These are phyloP conservation scores for Zymoseptoria crescenta DNA, from an alignment of 2,329 filamentous ascomycete genomes.

Conservation along the genomic window DNA sequence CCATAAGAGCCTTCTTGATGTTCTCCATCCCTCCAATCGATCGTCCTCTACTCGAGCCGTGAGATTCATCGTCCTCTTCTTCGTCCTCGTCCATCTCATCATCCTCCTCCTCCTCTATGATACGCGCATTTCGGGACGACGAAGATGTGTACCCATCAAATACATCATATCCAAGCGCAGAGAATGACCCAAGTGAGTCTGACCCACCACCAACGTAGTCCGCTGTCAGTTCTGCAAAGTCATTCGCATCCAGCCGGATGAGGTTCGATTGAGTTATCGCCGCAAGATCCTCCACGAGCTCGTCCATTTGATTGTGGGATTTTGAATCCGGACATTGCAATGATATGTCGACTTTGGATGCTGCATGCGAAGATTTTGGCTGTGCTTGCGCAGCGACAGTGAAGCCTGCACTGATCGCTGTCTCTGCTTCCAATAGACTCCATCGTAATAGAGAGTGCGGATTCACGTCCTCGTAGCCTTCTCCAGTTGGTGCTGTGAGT, in stretches of 20 bases:
- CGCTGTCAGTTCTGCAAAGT: constrained; percentile 61
- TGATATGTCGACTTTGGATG: constrained; percentile 24
- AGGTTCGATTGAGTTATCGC: constrained; percentile 57
- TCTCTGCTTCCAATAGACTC: constrained; percentile 23
- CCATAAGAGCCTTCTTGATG: constrained; percentile 20
- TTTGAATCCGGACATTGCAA: constrained; percentile 48
- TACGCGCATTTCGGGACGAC: constrained; percentile 13
- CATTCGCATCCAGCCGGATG: constrained; percentile 59
- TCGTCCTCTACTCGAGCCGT: constrained; percentile 1
- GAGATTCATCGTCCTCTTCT: constrained; percentile 24
- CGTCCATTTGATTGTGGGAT: constrained; percentile 47
- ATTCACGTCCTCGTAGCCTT: constrained; percentile 8
- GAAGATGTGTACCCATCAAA: constrained; percentile 34
- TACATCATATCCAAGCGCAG: constrained; percentile 45
- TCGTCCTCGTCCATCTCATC: constrained; percentile 40
- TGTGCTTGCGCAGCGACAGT: constrained; percentile 10
- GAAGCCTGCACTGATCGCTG: constrained; percentile 18
- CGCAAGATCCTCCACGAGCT: constrained; percentile 57
- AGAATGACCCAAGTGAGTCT: constrained; percentile 41
- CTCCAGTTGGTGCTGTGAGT: constrained; percentile 4
- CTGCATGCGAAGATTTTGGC: constrained; percentile 16
- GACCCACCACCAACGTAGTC: constrained; percentile 58
- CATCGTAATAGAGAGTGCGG: constrained; percentile 16
- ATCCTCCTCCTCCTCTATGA: constrained; percentile 23
- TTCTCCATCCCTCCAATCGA: constrained; percentile 15